Evolutionary conservation across 306 rosid species (phyloP), one percentile per base, ranked within the genome.

Genomic region (Fragaria vesca): DNA sequence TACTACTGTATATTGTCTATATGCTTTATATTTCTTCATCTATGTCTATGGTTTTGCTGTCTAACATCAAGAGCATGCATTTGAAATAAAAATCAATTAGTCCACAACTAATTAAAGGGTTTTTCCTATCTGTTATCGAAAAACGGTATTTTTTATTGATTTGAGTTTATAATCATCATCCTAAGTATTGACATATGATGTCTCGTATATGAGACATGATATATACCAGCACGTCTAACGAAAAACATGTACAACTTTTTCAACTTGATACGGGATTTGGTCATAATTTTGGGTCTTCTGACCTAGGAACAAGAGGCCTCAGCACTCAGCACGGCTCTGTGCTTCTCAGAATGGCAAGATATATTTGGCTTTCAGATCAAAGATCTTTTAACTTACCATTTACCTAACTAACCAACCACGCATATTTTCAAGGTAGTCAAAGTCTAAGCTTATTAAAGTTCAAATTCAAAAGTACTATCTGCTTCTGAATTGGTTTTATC

Each of bases 361-460:
- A 11, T 68, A 9, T 21, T 38, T 42, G 2, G 21, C 68, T 63
- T 42, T 68, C 52, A 21, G 18, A 68, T 69, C 36, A 12, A 12
- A 20, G 30, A 67, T 67, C 51, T 20, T 20, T n/a, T 42, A 67
- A 67, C 72, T 67, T n/a, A 16, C 26, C 43, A 32, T 4, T 24
- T 10, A 30, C 70, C 70, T 10, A 40, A 67, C 51, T 42, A 30
- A 66, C 40, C 40, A 38, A 66, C 51, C 24, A 12, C 66, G 66
- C 52, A 17, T 55, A 55, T n/a, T 73, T 36, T 55, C 67, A 55
- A 73, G 76, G 75, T 13, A 10, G 50, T 73, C 76, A 55, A 73
- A 54, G 76, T 73, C 66, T 47, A 26, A 12, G 13, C 51, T 15
- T 28, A 6, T 24, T 20, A 50, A 11, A 52, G 42, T 55, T 73